A percentile compares a stretch with the other conserved stretches of the same genome.
These are phyloP conservation scores for Claviceps sorghi DNA, from an alignment of 2,329 filamentous ascomycete species.

Conservation along the genomic window DNA sequence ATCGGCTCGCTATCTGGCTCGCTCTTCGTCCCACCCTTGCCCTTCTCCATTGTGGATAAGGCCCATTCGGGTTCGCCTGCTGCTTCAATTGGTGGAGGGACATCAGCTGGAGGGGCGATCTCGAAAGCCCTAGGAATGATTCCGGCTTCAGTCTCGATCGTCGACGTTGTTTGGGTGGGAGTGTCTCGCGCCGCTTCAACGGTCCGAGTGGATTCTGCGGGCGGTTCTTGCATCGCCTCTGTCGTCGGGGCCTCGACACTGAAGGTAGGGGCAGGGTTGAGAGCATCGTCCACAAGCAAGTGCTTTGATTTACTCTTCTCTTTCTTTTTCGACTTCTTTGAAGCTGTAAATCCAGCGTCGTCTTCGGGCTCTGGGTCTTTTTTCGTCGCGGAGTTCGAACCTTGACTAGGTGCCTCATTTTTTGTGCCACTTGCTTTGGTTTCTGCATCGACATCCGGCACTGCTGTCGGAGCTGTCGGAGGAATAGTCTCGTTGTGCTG, in stretches of 20 bases:
- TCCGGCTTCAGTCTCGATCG: background rate
- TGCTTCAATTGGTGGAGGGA: background rate
- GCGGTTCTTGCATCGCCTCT: background rate
- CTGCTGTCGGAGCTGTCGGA: background rate
- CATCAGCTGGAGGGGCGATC: background rate
- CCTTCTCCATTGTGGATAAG: slow-evolving; percentile 1
- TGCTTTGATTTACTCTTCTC: slow-evolving; percentile 12
- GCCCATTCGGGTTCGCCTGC: slow-evolving; percentile 1
- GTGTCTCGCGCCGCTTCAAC: background rate
- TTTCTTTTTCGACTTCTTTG: slow-evolving; percentile 28
- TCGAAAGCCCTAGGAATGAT: background rate
- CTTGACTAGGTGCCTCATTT: background rate
- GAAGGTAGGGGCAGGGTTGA: background rate
- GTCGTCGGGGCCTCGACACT: background rate
- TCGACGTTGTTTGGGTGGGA: background rate
- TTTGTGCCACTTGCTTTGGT: background rate
- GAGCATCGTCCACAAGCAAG: background rate
- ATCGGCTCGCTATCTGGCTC: background rate
- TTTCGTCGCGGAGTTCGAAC: background rate
- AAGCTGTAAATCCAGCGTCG: slow-evolving; percentile 20
- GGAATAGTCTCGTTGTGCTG: background rate
- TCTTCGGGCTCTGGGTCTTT: slow-evolving; percentile 3
- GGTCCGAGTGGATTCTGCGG: background rate
- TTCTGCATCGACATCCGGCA: background rate
- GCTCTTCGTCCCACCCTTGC: slow-evolving; percentile 3